Evolutionary conservation across 2,329 filamentous ascomycete species (phyloP).

Genomic region (Hypomyces perniciosus): DNA sequence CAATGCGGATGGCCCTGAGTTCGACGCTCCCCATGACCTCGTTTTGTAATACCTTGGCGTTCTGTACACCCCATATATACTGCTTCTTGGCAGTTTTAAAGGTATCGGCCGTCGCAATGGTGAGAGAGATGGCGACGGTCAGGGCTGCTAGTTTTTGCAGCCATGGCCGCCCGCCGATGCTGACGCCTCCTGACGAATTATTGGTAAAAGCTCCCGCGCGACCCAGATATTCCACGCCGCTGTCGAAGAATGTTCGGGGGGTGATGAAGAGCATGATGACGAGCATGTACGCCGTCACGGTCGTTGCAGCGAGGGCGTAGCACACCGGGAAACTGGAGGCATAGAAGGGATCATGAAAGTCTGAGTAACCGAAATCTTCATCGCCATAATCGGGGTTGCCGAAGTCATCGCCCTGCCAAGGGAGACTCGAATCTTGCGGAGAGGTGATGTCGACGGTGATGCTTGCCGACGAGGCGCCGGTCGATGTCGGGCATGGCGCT

Average conservation of each 20-base stretch:
- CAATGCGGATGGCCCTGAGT: slow-evolving; percentile 82
- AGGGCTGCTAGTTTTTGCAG: slow-evolving; percentile 77
- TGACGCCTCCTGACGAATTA: slow-evolving; percentile 70
- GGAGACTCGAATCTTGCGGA: slow-evolving; percentile 25
- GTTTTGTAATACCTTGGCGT: slow-evolving; percentile 67
- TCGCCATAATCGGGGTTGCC: slow-evolving; percentile 2
- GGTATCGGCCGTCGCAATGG: slow-evolving; percentile 87
- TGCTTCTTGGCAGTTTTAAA: slow-evolving; percentile 78
- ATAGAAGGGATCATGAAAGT: slow-evolving; percentile 83
- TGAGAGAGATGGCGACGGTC: slow-evolving; percentile 76
- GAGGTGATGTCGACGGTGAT: slow-evolving; percentile 29
- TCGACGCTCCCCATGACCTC: slow-evolving; percentile 79
- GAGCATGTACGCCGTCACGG: slow-evolving; percentile 84
- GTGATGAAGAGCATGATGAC: slow-evolving; percentile 93
- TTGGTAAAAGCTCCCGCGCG: slow-evolving; percentile 81
- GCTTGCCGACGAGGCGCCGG: slow-evolving; percentile 13
- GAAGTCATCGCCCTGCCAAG: slow-evolving; percentile 2
- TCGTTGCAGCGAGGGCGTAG: slow-evolving; percentile 87
- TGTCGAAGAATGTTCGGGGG: slow-evolving; percentile 86
- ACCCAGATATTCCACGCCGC: slow-evolving; percentile 74
- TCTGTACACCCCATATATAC: slow-evolving; percentile 72
- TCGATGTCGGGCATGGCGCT: slow-evolving; percentile 24
- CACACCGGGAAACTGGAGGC: slow-evolving; percentile 88
- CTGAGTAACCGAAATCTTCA: slow-evolving; percentile 33
- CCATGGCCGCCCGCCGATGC: slow-evolving; percentile 88